phyloP scores from a whole-genome alignment of 192 early-diverging fungal species.

The Obelidium mucronatum region DNA sequence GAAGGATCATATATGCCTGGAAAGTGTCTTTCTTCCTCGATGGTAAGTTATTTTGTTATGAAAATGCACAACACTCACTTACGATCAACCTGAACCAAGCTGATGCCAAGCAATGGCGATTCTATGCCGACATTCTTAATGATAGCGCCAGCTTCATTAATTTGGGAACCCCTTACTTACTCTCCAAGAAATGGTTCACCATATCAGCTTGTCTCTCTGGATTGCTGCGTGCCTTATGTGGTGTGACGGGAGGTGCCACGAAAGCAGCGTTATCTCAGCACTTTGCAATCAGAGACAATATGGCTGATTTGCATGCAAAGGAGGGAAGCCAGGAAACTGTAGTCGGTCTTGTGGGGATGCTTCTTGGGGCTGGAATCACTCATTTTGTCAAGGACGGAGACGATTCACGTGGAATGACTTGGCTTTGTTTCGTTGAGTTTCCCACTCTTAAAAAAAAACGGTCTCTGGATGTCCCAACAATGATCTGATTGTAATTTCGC shows the following conservation, averaged over 20 bases:
- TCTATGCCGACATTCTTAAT: slow-evolving; percentile 55
- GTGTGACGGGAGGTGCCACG: slow-evolving; percentile 49
- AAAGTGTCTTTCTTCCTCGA: slow-evolving; percentile 40
- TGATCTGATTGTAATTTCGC: neutral
- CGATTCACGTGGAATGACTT: neutral
- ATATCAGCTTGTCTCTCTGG: slow-evolving; percentile 36
- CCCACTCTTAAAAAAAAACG: neutral
- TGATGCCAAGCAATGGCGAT: slow-evolving; percentile 50
- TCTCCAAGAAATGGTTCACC: slow-evolving; percentile 29
- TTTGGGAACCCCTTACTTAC: slow-evolving; percentile 31
- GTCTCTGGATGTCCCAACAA: neutral
- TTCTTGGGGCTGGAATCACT: slow-evolving; percentile 23
- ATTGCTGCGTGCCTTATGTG: slow-evolving; percentile 38
- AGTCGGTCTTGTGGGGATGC: slow-evolving; percentile 47
- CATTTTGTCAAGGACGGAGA: slow-evolving; percentile 17
- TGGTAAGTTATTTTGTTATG: neutral
- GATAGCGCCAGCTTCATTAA: slow-evolving; percentile 45
- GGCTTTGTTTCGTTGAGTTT: slow-evolving; percentile 26
- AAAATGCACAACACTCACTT: too few species aligned
- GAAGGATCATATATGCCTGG: slow-evolving; percentile 52
- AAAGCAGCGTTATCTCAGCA: slow-evolving; percentile 51
- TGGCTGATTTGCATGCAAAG: slow-evolving; percentile 54
- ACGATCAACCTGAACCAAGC: neutral
- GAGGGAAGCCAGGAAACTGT: slow-evolving; percentile 59
- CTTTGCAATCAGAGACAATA: slow-evolving; percentile 49